phyloP scores from a whole-genome alignment of 2,329 filamentous ascomycete species.

The Biscogniauxia sp. region DNA sequence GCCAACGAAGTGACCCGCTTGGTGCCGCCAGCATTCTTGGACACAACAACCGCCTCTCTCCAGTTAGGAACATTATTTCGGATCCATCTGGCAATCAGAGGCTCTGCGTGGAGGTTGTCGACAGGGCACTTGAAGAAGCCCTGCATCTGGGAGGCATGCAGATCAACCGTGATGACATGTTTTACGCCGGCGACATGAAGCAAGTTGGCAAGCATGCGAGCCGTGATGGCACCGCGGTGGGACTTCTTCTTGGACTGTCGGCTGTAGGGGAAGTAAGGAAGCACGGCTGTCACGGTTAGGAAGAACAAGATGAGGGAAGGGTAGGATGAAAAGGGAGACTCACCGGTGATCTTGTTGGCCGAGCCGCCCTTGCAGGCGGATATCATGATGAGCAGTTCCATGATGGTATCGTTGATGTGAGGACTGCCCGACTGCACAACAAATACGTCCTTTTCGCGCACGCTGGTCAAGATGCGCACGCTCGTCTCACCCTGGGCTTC shows the following conservation, averaged over 20 bases:
- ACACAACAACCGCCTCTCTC: conserved; percentile 91
- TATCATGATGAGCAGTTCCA: conserved; percentile 99
- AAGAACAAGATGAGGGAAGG: too few relatives aligned
- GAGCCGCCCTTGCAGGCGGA: conserved; percentile 97
- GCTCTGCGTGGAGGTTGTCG: conserved; percentile 95
- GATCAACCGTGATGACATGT: conserved; percentile 95
- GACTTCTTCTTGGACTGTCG: conserved; percentile 99
- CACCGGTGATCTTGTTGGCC: conserved; percentile 94
- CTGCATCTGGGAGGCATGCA: conserved; percentile 98
- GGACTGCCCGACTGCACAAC: conserved; percentile 95
- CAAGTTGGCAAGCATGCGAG: conserved; percentile 94
- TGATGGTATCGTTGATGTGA: conserved; percentile 97
- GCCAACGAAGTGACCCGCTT: conserved; percentile 96
- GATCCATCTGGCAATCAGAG: conserved; percentile 94
- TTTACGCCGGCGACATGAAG: conserved; percentile 91
- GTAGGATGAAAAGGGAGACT: conserved; percentile 26
- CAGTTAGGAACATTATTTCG: conserved; percentile 82
- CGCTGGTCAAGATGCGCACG: conserved; percentile 68
- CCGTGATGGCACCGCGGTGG: conserved; percentile 92
- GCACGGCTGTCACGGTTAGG: conserved; percentile 65
- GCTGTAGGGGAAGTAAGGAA: conserved; percentile 98
- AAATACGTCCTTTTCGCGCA: conserved; percentile 98
- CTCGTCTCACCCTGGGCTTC: conserved; percentile 62
- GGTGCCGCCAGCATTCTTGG: conserved; percentile 95
- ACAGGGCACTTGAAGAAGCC: conserved; percentile 98